Percentiles rank a stretch among this genome's conserved stretches.
These are phyloP conservation scores for Babesia divergens DNA, from an alignment of 169 alveolate species.

Conservation along the genomic window DNA sequence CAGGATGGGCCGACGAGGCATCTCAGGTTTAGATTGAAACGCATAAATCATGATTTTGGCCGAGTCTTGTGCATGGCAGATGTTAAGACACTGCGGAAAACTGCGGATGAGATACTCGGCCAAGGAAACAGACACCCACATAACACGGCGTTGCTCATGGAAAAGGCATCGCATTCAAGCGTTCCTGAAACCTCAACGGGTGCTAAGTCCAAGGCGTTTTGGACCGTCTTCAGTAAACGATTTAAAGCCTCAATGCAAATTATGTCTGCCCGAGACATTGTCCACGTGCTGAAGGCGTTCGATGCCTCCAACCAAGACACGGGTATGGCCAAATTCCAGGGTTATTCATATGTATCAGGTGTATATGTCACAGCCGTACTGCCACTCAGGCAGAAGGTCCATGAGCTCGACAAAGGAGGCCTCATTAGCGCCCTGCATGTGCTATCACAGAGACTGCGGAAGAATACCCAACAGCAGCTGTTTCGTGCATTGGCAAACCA, in stretches of 20 bases:
- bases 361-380: constrained; percentile 54
- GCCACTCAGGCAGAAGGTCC: not conserved
- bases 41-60: constrained; percentile 50
- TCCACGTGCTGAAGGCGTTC: constrained; percentile 32
- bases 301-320: constrained; percentile 49
- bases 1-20: constrained; percentile 55
- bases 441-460: constrained; percentile 39
- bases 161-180: not conserved
- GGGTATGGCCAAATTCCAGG: not conserved
- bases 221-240: constrained; percentile 64
- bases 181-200: not conserved
- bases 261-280: constrained; percentile 21
- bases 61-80: constrained; percentile 53
- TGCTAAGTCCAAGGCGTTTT: constrained; percentile 38
- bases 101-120: constrained; percentile 45
- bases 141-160: not conserved
- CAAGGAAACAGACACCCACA: not conserved
- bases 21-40: constrained; percentile 34
- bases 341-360: constrained; percentile 3
- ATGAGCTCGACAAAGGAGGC: constrained; percentile 12
- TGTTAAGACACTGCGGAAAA: constrained; percentile 13
- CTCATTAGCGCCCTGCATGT: constrained; percentile 24
- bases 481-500: constrained; percentile 46
- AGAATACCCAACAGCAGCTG: constrained; percentile 42
- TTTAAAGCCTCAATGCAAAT: constrained; percentile 40